phyloP scores from a whole-genome alignment of 2,329 filamentous ascomycete genomes.

The Lasiodiplodia theobromae region DNA sequence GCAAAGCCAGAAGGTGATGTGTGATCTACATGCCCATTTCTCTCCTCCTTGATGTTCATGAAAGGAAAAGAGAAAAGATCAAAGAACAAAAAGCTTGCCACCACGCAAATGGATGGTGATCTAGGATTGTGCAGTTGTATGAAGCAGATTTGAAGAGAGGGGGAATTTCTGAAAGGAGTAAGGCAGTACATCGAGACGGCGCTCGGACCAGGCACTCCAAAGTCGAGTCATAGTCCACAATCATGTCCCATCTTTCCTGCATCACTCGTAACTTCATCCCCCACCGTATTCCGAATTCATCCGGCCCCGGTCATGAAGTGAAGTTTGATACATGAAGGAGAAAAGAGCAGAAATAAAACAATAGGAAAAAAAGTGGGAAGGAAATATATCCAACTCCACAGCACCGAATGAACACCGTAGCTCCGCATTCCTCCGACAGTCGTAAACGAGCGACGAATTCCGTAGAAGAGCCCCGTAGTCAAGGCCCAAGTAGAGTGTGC shows the following conservation, averaged over 20 bases:
- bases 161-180: slow-evolving; percentile 17
- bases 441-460: slow-evolving; percentile 25
- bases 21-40: slow-evolving; percentile 22
- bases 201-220: slow-evolving; percentile 15
- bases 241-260: slow-evolving; percentile 20
- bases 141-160: background rate
- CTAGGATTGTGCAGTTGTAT: slow-evolving; percentile 8
- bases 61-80: slow-evolving; percentile 4
- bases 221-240: slow-evolving; percentile 19
- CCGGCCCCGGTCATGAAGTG: slow-evolving; percentile 22
- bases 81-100: background rate
- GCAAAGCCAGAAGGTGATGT: background rate
- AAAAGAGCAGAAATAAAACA: slow-evolving; percentile 3
- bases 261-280: slow-evolving; percentile 24
- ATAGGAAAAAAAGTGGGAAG: slow-evolving; percentile 12
- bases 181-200: slow-evolving; percentile 21
- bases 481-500: background rate
- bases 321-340: slow-evolving; percentile 26
- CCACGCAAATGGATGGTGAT: slow-evolving; percentile 13
- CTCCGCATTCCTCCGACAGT: slow-evolving; percentile 24
- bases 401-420: slow-evolving; percentile 28
- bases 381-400: slow-evolving; percentile 27
- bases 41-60: slow-evolving; percentile 9
- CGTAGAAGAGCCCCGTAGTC: slow-evolving; percentile 2
- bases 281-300: slow-evolving; percentile 18